A percentile compares a stretch with the other conserved stretches of the same genome.
Evolutionary conservation across 2,329 filamentous ascomycete species (phyloP).

Genomic region (Harringtonia aguacate): DNA sequence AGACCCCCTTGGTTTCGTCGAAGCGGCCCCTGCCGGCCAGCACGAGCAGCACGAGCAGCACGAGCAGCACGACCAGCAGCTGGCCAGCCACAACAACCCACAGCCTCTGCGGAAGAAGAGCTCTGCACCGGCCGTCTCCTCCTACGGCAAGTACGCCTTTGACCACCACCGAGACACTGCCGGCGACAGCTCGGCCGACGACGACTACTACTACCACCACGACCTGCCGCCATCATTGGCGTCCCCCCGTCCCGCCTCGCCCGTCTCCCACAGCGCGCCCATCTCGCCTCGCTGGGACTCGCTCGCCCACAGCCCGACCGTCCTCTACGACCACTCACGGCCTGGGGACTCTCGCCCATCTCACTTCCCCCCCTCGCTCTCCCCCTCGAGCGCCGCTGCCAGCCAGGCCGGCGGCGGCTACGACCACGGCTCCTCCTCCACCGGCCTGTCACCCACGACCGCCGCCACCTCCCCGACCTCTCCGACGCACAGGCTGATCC

Average conservation of each 20-base stretch:
- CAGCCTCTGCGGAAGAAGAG: not conserved
- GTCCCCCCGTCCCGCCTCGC: slow-evolving; percentile 14
- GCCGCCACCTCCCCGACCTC: slow-evolving; percentile 10
- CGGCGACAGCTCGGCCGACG: not conserved
- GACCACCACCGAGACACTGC: not conserved
- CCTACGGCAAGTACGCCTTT: not conserved
- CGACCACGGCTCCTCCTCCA: too few species aligned
- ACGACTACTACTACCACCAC: slow-evolving; percentile 9
- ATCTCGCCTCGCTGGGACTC: slow-evolving; percentile 37
- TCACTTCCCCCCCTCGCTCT: not conserved
- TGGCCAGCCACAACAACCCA: not conserved
- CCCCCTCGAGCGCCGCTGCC: slow-evolving; percentile 9
- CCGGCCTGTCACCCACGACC: too few species aligned
- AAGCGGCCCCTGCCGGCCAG: slow-evolving; percentile 1
- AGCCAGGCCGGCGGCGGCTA: too few species aligned
- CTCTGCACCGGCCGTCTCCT: not conserved
- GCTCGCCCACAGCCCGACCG: slow-evolving; percentile 17
- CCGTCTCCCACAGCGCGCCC: slow-evolving; percentile 13
- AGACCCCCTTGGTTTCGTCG: slow-evolving; percentile 8
- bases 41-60: not conserved
- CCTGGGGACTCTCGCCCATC: slow-evolving; percentile 5
- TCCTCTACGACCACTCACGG: slow-evolving; percentile 16
- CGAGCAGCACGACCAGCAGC: not conserved
- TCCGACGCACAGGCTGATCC: not conserved
- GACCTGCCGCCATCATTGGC: not conserved